Conservation (phyloP, 2,329 filamentous ascomycete species). For the Chrysosporium queenslandicum region DNA sequence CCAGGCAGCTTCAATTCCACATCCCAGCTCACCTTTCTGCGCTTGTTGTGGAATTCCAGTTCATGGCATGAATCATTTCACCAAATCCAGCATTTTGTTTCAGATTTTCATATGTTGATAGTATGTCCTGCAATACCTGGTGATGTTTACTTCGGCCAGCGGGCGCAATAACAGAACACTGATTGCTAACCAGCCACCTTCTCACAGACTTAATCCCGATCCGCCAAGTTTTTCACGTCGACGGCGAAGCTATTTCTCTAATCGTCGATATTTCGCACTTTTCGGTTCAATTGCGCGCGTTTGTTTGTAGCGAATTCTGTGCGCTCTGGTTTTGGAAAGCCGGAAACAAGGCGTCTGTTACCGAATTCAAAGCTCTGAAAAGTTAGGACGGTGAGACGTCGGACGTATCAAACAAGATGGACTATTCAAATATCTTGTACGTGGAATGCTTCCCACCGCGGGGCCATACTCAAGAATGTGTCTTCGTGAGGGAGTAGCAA, state of each 20-base stretch:
- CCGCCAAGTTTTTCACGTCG: not conserved
- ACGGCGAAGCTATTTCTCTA: no score
- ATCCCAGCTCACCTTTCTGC: not conserved
- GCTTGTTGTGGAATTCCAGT: not conserved
- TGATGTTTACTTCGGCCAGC: not conserved
- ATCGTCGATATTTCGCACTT: no score
- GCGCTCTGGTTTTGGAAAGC: not conserved
- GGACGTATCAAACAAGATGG: conserved; percentile 10
- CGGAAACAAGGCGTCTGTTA: not conserved
- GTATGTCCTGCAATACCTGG: not conserved
- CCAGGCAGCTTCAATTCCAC: conserved; percentile 10
- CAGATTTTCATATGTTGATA: not conserved
- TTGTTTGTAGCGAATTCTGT: not conserved
- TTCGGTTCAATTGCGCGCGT: not conserved
- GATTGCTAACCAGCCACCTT: conserved; percentile 1
- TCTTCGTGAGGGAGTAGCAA: not conserved
- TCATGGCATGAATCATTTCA: not conserved
- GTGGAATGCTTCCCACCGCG: not conserved
- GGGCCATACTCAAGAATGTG: not conserved
- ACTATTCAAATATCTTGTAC: conserved; percentile 17
- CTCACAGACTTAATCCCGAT: not conserved
- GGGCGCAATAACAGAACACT: not conserved
- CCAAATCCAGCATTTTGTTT: not conserved
- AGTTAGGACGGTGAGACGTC: not conserved
- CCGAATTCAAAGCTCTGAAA: not conserved